phyloP scores from a whole-genome alignment of 371 early-diverging fungal species.

The Thermomucor indicae-seudaticae region DNA sequence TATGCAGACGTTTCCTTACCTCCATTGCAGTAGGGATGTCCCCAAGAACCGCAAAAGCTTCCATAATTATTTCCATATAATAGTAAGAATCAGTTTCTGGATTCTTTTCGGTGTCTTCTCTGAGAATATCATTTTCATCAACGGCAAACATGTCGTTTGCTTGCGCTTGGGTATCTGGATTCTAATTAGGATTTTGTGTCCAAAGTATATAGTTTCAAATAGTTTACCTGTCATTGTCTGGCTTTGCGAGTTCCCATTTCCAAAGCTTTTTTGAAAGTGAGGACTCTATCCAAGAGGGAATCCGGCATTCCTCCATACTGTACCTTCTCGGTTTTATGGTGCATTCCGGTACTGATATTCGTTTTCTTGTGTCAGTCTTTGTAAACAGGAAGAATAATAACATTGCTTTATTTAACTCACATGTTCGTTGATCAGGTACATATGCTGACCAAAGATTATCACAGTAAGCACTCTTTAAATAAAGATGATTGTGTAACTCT shows the following conservation, averaged over 20 bases:
- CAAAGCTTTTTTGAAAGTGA: slow-evolving; percentile 2
- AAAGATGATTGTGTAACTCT: slow-evolving; percentile 90
- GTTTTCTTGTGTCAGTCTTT: no score
- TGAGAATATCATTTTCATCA: slow-evolving; percentile 36
- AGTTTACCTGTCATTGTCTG: no score
- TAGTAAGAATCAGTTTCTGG: slow-evolving; percentile 90
- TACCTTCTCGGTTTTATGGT: slow-evolving; percentile 31
- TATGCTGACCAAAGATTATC: slow-evolving; percentile 61
- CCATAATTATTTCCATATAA: slow-evolving; percentile 85
- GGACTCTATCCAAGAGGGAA: no score
- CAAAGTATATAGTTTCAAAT: no score
- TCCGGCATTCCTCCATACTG: background rate
- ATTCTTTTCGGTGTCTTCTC: slow-evolving; percentile 70
- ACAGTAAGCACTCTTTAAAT: slow-evolving; percentile 77
- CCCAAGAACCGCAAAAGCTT: slow-evolving; percentile 73
- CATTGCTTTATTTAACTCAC: slow-evolving; percentile 24
- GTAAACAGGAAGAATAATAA: background rate
- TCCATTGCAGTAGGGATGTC: slow-evolving; percentile 76
- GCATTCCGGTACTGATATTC: slow-evolving; percentile 42
- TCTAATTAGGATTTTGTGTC: no score
- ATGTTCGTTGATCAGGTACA: slow-evolving; percentile 52
- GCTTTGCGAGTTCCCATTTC: no score
- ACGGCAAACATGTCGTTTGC: slow-evolving; percentile 38
- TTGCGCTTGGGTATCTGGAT: no score
- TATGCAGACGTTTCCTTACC: slow-evolving; percentile 26